These are phyloP conservation scores for Sutorius eximius DNA, from an alignment of 1,284 basidiomycete genomes.

Conservation along the genomic window DNA sequence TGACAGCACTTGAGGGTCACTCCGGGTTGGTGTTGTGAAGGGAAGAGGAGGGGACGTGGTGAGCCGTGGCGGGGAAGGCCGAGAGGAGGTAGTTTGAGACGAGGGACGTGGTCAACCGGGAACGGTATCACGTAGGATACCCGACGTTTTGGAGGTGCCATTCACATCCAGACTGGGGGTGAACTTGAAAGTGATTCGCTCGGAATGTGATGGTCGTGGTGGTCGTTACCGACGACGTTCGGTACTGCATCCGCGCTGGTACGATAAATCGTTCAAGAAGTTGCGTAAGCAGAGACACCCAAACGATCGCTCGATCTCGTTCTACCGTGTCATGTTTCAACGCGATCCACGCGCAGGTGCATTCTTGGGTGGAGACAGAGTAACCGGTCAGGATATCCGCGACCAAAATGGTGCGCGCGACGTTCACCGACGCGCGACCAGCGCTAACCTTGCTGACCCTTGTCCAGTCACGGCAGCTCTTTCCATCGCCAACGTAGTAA, in stretches of 20 bases:
- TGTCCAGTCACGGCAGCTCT: constrained; percentile 87
- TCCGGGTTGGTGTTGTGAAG: constrained; percentile 30
- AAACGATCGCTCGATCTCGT: constrained; percentile 6
- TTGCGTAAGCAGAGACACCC: constrained; percentile 31
- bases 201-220: constrained; percentile 3
- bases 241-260: constrained; percentile 8
- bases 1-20: constrained; percentile 36
- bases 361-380: constrained; percentile 91
- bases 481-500: constrained; percentile 96
- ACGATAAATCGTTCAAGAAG: background rate
- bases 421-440: background rate
- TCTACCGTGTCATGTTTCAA: constrained; percentile 62
- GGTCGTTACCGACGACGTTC: background rate
- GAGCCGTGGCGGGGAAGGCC: constrained; percentile 61
- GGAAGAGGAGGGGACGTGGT: constrained; percentile 65
- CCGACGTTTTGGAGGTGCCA: constrained; percentile 51
- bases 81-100: constrained; percentile 70
- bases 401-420: constrained; percentile 84
- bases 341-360: constrained; percentile 84
- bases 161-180: constrained; percentile 26
- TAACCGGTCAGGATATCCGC: constrained; percentile 93
- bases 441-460: constrained; percentile 1
- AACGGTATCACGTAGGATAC: constrained; percentile 87
- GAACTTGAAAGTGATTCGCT: background rate
- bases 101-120: constrained; percentile 60